Conservation (phyloP, 2,329 filamentous ascomycete species). For the Claviceps digitariae region DNA sequence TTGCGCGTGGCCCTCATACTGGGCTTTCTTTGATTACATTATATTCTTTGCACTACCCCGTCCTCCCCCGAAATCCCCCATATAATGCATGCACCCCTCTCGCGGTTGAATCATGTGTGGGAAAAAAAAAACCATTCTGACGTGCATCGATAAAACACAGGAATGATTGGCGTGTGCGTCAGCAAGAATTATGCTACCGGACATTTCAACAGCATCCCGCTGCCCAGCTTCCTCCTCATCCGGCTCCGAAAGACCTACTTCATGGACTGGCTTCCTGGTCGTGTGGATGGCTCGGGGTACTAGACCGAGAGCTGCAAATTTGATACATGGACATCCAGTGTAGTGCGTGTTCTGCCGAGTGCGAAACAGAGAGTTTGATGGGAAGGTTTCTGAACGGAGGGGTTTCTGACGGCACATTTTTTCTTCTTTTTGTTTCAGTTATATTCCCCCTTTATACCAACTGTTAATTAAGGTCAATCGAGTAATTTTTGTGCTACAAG, state of each 20-base stretch:
- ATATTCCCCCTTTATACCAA: background rate
- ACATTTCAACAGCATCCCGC: background rate
- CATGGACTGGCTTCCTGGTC: background rate
- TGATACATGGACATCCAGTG: background rate
- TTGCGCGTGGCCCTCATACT: too few species aligned
- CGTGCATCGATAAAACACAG: background rate
- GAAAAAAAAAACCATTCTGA: background rate
- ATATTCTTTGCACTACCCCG: too few species aligned
- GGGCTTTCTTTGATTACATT: too few species aligned
- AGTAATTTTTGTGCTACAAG: too few species aligned
- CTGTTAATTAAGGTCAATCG: background rate
- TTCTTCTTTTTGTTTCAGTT: background rate
- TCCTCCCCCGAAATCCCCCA: too few species aligned
- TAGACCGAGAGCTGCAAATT: background rate
- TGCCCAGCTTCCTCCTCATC: background rate
- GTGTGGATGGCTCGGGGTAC: background rate
- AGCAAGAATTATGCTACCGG: background rate
- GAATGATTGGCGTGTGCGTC: background rate
- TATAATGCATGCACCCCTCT: too few species aligned
- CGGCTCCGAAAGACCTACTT: background rate
- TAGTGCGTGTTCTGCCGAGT: background rate
- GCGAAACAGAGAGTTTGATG: background rate
- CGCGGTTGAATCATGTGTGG: too few species aligned
- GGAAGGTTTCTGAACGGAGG: background rate
- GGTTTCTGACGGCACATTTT: background rate